Evolutionary conservation across 495 filamentous ascomycete genomes (phyloP).

Genomic region (Penicillium bovifimosum): DNA sequence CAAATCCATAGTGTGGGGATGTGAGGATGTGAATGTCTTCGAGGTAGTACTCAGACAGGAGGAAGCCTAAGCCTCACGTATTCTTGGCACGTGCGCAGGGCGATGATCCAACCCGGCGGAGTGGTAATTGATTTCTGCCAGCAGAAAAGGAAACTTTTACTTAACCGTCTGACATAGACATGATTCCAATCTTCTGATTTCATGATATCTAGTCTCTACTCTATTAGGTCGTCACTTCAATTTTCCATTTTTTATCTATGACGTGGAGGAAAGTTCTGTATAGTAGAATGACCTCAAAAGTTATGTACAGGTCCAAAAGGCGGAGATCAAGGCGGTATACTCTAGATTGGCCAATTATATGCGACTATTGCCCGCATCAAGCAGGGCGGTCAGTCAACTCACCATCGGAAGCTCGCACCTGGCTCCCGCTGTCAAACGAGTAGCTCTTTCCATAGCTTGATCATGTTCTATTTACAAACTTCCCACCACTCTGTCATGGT

Average conservation of each 20-base stretch:
- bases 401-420: slow-evolving; percentile 16
- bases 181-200: too few species aligned
- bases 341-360: too few species aligned
- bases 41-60: not conserved
- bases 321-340: too few species aligned
- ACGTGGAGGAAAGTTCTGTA: too few species aligned
- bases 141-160: not conserved
- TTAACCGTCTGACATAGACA: too few species aligned
- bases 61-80: not conserved
- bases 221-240: too few species aligned
- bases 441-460: slow-evolving; percentile 11
- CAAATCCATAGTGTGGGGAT: slow-evolving; percentile 68
- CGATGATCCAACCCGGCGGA: not conserved
- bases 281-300: too few species aligned
- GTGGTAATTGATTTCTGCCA: not conserved
- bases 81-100: not conserved
- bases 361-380: too few species aligned
- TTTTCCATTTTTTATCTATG: too few species aligned
- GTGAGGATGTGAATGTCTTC: not conserved
- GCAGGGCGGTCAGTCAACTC: slow-evolving; percentile 20
- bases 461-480: slow-evolving; percentile 13
- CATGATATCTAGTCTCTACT: too few species aligned
- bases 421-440: slow-evolving; percentile 11
- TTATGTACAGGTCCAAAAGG: too few species aligned
- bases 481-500: not conserved